Base-by-base conservation (phyloP, 768 basidiomycete species). In the Xerocomellus intermedius region DNA sequence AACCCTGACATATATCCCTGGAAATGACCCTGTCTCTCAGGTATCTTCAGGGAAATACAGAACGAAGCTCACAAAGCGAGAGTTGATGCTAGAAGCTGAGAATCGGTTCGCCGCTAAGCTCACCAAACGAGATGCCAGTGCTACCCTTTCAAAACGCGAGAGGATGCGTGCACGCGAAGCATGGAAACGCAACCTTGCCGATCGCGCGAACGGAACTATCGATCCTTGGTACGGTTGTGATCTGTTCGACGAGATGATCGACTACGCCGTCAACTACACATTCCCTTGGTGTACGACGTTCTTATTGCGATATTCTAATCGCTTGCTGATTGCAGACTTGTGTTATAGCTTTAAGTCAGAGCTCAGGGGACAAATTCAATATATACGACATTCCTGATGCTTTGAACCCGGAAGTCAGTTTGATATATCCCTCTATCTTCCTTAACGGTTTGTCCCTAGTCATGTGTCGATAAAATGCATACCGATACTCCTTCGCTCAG, bases 201-300 rank as follows among this genome's bases (percentile, higher is more conserved):
- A 68, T 24, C 73, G 81, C 32, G 68, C 79, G 1, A 83, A 82
- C 57, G 83, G 78, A 9, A 81, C 80, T 2, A 77, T 86, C 44
- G 79, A 85, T 60, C 67, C 80, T 28, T 82, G 82, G 84, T 86
- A 86, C 43, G 83, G 83, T 6, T 90, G 89, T 68, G 74, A 82
- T 51, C 65, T 89, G 12, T 77, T 81, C 45, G 80, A 84, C 54
- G 82, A 85, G 72, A 79, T 85, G 69, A 62, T 86, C 32, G 87
- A 89, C 69, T 89, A 89, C 59, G 85, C 87, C 16, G 48, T 82
- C 55, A 91, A 90, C 64, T 89, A 77, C 63, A 86, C 87, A 1
- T 82, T 77, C 64, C 88, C 88, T 2, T 81, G 79, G 80, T 62
- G 76, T 82, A 71, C 21, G 77, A 17, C 28, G 6, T 38, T 41